These are phyloP conservation scores for Emmonsiellopsis sp. DNA, from an alignment of 2,329 filamentous ascomycete genomes.

Conservation along the genomic window DNA sequence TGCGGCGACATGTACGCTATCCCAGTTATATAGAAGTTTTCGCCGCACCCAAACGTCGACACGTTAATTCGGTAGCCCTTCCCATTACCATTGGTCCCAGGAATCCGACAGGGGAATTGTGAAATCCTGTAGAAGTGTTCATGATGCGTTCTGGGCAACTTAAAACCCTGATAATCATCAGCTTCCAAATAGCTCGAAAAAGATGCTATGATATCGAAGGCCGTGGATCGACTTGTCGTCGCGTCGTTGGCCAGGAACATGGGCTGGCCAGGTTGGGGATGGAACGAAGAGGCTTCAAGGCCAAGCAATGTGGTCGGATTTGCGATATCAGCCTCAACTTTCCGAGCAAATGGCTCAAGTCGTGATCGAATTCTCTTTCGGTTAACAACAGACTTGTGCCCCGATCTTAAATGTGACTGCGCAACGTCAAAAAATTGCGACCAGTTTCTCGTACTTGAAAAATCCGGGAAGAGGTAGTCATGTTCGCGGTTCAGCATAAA, in stretches of 20 bases:
- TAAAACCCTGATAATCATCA: background rate
- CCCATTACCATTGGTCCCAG: background rate
- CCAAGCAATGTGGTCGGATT: background rate
- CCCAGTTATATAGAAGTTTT: slow-evolving; percentile 1
- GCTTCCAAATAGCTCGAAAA: background rate
- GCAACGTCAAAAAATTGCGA: slow-evolving; percentile 1
- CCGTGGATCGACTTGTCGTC: background rate
- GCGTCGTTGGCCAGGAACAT: background rate
- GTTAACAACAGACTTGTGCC: background rate
- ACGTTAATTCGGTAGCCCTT: background rate
- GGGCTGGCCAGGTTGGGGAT: background rate
- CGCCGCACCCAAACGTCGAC: background rate
- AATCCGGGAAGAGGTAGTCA: slow-evolving; percentile 1
- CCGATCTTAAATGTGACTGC: background rate
- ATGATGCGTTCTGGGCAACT: background rate
- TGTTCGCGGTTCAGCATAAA: slow-evolving; percentile 4
- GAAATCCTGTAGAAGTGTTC: background rate
- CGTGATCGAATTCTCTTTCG: slow-evolving; percentile 1
- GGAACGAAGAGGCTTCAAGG: background rate
- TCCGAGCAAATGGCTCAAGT: slow-evolving; percentile 2
- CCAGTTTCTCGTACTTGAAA: background rate
- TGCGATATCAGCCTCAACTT: background rate
- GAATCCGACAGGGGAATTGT: background rate
- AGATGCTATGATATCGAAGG: background rate
- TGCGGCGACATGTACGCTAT: background rate